phyloP scores from a whole-genome alignment of 805 yeast genomes.

The Hanseniaspora occidentalis region DNA sequence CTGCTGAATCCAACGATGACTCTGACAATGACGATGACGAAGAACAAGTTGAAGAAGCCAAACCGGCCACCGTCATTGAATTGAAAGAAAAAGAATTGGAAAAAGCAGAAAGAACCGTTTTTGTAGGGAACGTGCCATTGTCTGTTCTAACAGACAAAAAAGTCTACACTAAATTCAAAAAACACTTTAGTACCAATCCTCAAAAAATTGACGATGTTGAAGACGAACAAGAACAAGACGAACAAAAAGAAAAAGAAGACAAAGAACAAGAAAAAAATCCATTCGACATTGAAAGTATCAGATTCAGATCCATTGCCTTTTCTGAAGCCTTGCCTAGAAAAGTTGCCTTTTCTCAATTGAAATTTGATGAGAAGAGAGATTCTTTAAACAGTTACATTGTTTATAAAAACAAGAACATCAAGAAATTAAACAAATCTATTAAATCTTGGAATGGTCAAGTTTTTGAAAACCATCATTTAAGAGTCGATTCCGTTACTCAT shows the following conservation, averaged over 20 bases:
- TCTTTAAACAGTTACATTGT: conserved; percentile 85
- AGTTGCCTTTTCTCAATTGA: conserved; percentile 75
- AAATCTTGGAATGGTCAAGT: conserved; percentile 51
- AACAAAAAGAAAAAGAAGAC: conserved; percentile 5
- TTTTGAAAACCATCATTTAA: conserved; percentile 61
- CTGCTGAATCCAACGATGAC: conserved; percentile 13
- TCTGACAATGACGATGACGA: conserved; percentile 16
- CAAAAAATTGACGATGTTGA: conserved; percentile 3
- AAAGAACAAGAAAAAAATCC: conserved; percentile 15
- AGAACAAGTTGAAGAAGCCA: conserved; percentile 12
- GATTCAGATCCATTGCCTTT: conserved; percentile 89
- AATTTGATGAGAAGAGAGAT: conserved; percentile 64
- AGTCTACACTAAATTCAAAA: conserved; percentile 50
- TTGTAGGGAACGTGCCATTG: conserved; percentile 74
- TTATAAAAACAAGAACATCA: conserved; percentile 40
- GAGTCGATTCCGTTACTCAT: conserved; percentile 89
- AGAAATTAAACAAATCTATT: conserved; percentile 14
- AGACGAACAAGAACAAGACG: conserved; percentile 7
- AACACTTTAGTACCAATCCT: conserved; percentile 30
- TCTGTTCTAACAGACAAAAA: conserved; percentile 52
- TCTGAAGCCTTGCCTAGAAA: conserved; percentile 82
- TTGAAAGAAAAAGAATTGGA: conserved; percentile 60
- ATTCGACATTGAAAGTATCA: conserved; percentile 45
- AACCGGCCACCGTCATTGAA: conserved; percentile 39
- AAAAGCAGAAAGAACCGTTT: conserved; percentile 74